Evolutionary conservation across 2,329 filamentous ascomycete species (phyloP).

Genomic region (Nakataea oryzae): DNA sequence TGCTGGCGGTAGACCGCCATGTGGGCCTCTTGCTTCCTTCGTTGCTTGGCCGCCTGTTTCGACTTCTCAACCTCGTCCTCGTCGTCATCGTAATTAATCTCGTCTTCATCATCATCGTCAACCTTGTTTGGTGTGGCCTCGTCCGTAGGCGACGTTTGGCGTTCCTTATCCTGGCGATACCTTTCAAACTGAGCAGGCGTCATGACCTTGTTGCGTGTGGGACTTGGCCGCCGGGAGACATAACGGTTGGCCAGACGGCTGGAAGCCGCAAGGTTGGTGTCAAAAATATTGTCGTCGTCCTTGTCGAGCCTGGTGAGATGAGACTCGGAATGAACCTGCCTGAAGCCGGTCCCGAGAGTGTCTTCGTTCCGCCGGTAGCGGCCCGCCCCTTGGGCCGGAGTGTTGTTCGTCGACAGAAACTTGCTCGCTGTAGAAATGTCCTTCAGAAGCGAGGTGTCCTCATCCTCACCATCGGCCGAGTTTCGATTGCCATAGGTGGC

Average conservation of each 20-base stretch:
- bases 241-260: slow-evolving; percentile 25
- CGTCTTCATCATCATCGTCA: slow-evolving; percentile 51
- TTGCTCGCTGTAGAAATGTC: slow-evolving; percentile 38
- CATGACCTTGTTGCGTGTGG: slow-evolving; percentile 67
- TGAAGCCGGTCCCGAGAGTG: slow-evolving; percentile 14
- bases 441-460: slow-evolving; percentile 40
- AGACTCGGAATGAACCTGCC: slow-evolving; percentile 18
- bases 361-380: slow-evolving; percentile 30
- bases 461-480: slow-evolving; percentile 30
- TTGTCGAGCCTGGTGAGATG: slow-evolving; percentile 20
- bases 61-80: slow-evolving; percentile 73
- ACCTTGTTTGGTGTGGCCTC: slow-evolving; percentile 33
- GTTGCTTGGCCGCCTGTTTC: slow-evolving; percentile 61
- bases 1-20: slow-evolving; percentile 84
- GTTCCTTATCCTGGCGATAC: slow-evolving; percentile 65
- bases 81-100: slow-evolving; percentile 59
- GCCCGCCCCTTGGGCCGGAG: slow-evolving; percentile 6
- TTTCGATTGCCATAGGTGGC: slow-evolving; percentile 17
- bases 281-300: slow-evolving; percentile 47
- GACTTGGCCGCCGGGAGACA: slow-evolving; percentile 21
- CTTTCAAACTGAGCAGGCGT: slow-evolving; percentile 79
- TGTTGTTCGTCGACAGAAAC: slow-evolving; percentile 21
- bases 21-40: slow-evolving; percentile 81
- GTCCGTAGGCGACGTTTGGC: slow-evolving; percentile 35
- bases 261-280: slow-evolving; percentile 29